phyloP scores from a whole-genome alignment of 306 rosid genomes.

The Pueraria montana region DNA sequence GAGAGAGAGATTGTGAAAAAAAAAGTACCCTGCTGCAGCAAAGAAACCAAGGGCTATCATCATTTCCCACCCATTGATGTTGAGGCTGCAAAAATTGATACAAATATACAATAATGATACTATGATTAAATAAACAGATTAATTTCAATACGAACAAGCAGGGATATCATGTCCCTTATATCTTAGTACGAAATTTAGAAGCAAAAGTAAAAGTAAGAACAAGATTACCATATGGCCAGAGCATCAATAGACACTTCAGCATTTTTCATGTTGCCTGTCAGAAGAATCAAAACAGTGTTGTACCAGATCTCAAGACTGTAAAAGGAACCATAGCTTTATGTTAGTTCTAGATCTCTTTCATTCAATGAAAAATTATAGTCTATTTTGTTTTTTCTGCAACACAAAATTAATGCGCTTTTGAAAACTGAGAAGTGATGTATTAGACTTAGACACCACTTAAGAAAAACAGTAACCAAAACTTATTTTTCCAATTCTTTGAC shows the following conservation, averaged over 20 bases:
- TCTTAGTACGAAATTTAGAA: background rate
- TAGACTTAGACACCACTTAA: no score
- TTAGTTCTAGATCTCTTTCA: background rate
- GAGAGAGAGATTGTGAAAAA: background rate
- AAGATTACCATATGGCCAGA: conserved; percentile 66
- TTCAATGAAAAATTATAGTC: background rate
- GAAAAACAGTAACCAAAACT: background rate
- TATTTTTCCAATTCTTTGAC: background rate
- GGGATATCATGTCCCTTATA: background rate
- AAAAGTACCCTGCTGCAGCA: conserved; percentile 64
- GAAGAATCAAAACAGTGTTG: conserved; percentile 63
- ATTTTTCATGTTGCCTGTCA: conserved; percentile 66
- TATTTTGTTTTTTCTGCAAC: background rate
- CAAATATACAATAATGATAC: background rate
- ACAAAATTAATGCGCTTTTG: background rate
- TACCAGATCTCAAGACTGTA: conserved; percentile 75
- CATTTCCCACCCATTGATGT: conserved; percentile 70
- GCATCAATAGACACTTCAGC: conserved; percentile 70
- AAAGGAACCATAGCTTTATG: conserved; percentile 19
- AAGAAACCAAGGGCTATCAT: conserved; percentile 72
- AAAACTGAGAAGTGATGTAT: background rate
- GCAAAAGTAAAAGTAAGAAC: background rate
- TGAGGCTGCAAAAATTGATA: conserved; percentile 55
- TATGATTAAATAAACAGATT: background rate
- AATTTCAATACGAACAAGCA: background rate